phyloP scores from a whole-genome alignment of 2,329 filamentous ascomycete species.

The Aspergillus nomiae region DNA sequence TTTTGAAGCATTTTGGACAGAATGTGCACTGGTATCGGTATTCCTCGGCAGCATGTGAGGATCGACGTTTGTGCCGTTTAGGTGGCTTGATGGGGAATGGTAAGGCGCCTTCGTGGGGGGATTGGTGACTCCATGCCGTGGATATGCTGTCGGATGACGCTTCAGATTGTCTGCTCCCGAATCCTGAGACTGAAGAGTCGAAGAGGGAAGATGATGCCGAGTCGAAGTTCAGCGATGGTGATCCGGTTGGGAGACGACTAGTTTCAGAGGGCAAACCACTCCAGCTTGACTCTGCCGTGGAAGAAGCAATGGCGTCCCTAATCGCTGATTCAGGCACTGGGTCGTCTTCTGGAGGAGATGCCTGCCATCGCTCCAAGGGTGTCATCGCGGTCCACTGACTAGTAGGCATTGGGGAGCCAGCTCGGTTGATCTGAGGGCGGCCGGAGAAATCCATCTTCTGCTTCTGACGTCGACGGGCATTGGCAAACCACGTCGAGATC shows the following conservation, averaged over 20 bases:
- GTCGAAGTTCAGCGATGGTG: slow-evolving; percentile 31
- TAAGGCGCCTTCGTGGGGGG: slow-evolving; percentile 21
- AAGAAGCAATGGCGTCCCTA: slow-evolving; percentile 35
- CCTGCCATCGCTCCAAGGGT: slow-evolving; percentile 50
- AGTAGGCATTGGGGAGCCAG: slow-evolving; percentile 49
- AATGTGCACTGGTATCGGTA: slow-evolving; percentile 51
- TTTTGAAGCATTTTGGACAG: slow-evolving; percentile 50
- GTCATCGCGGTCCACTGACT: slow-evolving; percentile 42
- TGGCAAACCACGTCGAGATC: slow-evolving; percentile 55
- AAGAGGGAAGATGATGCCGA: slow-evolving; percentile 26
- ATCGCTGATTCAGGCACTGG: slow-evolving; percentile 44
- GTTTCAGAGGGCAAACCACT: slow-evolving; percentile 4
- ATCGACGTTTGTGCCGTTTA: background rate
- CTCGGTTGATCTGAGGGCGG: slow-evolving; percentile 30
- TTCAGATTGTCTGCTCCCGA: slow-evolving; percentile 32
- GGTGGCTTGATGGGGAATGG: slow-evolving; percentile 20
- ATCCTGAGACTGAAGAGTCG: slow-evolving; percentile 33
- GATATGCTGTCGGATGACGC: slow-evolving; percentile 34
- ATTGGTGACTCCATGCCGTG: slow-evolving; percentile 38
- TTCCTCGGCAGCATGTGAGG: slow-evolving; percentile 4
- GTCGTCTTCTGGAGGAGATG: slow-evolving; percentile 51
- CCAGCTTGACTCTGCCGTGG: slow-evolving; percentile 7
- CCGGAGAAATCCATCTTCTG: slow-evolving; percentile 27
- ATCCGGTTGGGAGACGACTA: background rate
- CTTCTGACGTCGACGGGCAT: slow-evolving; percentile 52